phyloP scores from a whole-genome alignment of 2,329 filamentous ascomycete species.

The Diaporthe nobilis region DNA sequence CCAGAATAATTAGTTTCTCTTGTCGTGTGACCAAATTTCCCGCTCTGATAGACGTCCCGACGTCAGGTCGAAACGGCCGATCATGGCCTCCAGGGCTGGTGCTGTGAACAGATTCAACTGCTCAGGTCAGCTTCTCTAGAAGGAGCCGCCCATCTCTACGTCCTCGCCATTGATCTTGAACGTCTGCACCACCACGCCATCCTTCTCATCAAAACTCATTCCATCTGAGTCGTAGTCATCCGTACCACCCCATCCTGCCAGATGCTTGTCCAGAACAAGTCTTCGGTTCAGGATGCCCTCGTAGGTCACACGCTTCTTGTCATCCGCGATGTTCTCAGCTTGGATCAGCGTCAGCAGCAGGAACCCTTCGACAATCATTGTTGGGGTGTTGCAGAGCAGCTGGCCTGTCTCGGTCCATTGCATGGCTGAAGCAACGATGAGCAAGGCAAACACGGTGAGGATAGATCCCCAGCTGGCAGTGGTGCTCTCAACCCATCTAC shows the following conservation, averaged over 20 bases:
- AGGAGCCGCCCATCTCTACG: conserved; percentile 31
- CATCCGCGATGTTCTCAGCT: conserved; percentile 47
- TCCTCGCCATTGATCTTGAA: conserved; percentile 29
- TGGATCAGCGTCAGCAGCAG: conserved; percentile 48
- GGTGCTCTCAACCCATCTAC: conserved; percentile 43
- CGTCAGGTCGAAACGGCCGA: background rate
- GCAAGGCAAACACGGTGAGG: conserved; percentile 43
- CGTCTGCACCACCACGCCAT: conserved; percentile 22
- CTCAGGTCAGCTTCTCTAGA: background rate
- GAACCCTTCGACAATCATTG: conserved; percentile 50
- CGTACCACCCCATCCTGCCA: conserved; percentile 37
- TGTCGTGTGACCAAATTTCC: no score
- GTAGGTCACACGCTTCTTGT: conserved; percentile 46
- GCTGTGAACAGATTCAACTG: background rate
- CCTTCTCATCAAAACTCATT: conserved; percentile 30
- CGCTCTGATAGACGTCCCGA: conserved; percentile 7
- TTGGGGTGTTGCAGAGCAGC: conserved; percentile 50
- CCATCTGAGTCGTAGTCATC: conserved; percentile 28
- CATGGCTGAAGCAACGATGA: conserved; percentile 46
- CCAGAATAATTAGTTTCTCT: background rate
- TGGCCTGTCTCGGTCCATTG: conserved; percentile 50
- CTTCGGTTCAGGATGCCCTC: conserved; percentile 47
- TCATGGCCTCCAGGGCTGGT: background rate
- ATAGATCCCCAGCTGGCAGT: conserved; percentile 44
- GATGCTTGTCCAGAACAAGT: conserved; percentile 46